Conservation (phyloP, 2,329 filamentous ascomycete species). For the Fusarium graminum region DNA sequence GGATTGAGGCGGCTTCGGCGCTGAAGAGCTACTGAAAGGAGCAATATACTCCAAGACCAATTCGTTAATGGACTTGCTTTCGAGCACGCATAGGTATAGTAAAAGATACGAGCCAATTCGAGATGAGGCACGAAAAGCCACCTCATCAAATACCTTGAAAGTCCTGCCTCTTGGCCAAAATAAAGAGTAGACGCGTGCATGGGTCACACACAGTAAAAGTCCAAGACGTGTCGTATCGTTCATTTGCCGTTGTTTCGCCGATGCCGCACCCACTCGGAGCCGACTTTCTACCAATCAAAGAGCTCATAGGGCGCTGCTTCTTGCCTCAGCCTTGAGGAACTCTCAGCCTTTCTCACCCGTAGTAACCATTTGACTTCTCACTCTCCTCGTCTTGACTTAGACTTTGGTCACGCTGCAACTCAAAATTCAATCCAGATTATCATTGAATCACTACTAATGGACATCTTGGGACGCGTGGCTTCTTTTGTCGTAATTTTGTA, state of each 20-base stretch:
- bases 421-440: conserved; percentile 5
- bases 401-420: conserved; percentile 23
- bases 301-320: conserved; percentile 9
- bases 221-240: conserved; percentile 21
- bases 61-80: no score
- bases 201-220: neutral
- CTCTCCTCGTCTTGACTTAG: conserved; percentile 22
- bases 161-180: neutral
- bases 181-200: conserved; percentile 8
- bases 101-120: neutral
- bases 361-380: conserved; percentile 23
- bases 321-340: conserved; percentile 40
- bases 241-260: conserved; percentile 43
- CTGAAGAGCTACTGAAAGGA: neutral
- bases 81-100: no score
- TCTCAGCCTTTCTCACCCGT: conserved; percentile 44
- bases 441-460: conserved; percentile 19
- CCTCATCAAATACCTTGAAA: neutral
- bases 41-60: neutral
- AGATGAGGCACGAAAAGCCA: neutral
- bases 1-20: conserved; percentile 1
- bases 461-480: neutral
- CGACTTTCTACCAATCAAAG: conserved; percentile 32
- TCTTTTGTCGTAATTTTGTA: conserved; percentile 28
- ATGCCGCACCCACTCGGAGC: conserved; percentile 28